Base-by-base conservation (phyloP, 345 rosid species). In the Sonneratia alba region DNA sequence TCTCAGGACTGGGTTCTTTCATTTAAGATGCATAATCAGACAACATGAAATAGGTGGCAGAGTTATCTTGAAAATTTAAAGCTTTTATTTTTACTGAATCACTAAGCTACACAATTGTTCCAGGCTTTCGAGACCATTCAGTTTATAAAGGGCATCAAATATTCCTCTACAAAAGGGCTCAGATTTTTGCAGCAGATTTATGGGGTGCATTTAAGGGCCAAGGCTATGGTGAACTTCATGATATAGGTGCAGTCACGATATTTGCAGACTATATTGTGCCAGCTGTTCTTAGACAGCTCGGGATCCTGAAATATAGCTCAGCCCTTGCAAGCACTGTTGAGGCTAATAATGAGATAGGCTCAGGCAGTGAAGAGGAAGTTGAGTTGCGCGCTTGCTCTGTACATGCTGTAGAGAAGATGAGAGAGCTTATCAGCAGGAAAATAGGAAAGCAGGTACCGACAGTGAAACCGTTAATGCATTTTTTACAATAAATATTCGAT, bases 251-350 rank as follows among this genome's bases (percentile, higher is more conserved):
- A 16, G 71, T 91, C 61, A 91, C 93, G 48, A 91, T 91, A 76
- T 91, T 91, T 81, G 96, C 93, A 6, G 96, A 91, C 83, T 91
- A 87, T 45, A 85, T 87, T 69, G 89, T 91, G 67, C 93, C 93
- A 19, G 93, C 96, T 37, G 89, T 87, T 70, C 96, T 88, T 67
- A 78, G 32, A 79, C 88, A 86, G 77, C 91, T 91, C 40, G 96
- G 96, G 61, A 89, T 88, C 77, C 87, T 91, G 37, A 83, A 85
- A 80, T 88, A 84, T 76, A 86, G 89, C 73, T 77, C 91, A 66
- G 61, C 72, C 63, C 89, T 91, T 55, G 82, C 83, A 48, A 85
- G 56, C 71, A 71, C 69, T 48, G 85, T 91, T 71, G 84, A 79
- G 55, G 72, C 84, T 36, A 75, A 77, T 34, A 67, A 66, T 37